Conservation (phyloP, 139 green algal genomes). For the Pedinophyceae sp. region DNA sequence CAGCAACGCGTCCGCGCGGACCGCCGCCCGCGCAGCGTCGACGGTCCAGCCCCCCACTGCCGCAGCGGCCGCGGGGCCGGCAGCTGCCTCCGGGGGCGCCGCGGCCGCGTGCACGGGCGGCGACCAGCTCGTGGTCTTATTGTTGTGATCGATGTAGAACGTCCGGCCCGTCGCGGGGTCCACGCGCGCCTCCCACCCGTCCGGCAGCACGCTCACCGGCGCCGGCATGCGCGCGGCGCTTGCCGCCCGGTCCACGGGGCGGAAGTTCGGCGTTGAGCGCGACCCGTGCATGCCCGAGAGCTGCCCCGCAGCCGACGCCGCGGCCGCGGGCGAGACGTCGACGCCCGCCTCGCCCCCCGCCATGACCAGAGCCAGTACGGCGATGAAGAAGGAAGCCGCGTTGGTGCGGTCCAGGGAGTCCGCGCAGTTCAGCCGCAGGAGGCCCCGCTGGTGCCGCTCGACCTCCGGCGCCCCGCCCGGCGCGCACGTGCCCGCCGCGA, state of each 20-base stretch:
- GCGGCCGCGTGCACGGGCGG: slow-evolving; percentile 15
- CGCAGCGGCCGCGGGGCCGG: background rate
- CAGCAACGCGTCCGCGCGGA: slow-evolving; percentile 31
- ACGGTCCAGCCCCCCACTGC: background rate
- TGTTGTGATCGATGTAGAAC: slow-evolving; percentile 96
- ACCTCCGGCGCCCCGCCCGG: slow-evolving; percentile 32
- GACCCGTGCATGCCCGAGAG: background rate
- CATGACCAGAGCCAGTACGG: slow-evolving; percentile 57
- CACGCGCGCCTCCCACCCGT: slow-evolving; percentile 77
- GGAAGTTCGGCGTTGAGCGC: too few species aligned
- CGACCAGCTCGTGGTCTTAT: slow-evolving; percentile 63
- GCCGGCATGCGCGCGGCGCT: too few species aligned
- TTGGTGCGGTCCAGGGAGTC: slow-evolving; percentile 97
- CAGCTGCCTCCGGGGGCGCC: background rate
- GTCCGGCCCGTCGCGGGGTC: slow-evolving; percentile 49
- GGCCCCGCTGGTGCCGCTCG: slow-evolving; percentile 33
- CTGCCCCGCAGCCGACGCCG: too few species aligned
- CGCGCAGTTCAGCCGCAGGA: slow-evolving; percentile 92
- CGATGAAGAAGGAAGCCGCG: slow-evolving; percentile 81
- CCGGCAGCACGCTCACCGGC: slow-evolving; percentile 18
- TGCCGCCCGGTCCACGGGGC: too few species aligned
- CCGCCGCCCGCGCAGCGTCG: too few species aligned
- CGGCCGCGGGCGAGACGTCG: too few species aligned
- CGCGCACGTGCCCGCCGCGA: slow-evolving; percentile 5
- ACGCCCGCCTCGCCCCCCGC: slow-evolving; percentile 41